These are phyloP conservation scores for Gymnopilus dilepis DNA, from an alignment of 768 basidiomycete species.

Conservation along the genomic window DNA sequence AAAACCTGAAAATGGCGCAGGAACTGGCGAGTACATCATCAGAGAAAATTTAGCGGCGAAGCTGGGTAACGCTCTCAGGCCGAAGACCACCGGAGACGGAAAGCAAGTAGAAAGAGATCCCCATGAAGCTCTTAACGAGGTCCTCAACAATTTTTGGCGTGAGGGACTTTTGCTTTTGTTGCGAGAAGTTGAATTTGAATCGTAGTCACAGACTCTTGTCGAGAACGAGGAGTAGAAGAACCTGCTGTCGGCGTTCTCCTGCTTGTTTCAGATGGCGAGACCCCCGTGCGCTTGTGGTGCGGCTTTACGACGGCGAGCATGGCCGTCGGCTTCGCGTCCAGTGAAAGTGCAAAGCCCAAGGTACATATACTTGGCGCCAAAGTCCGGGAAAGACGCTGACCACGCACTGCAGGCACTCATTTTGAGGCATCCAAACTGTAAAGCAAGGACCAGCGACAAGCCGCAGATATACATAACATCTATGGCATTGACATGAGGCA, in stretches of 20 bases:
- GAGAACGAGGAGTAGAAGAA: slow-evolving; percentile 22
- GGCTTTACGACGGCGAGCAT: slow-evolving; percentile 85
- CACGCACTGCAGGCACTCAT: slow-evolving; percentile 39
- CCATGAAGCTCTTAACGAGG: slow-evolving; percentile 55
- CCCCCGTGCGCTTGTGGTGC: slow-evolving; percentile 74
- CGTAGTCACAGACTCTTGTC: slow-evolving; percentile 21
- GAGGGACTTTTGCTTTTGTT: slow-evolving; percentile 23
- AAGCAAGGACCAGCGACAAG: slow-evolving; percentile 23
- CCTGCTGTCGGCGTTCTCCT: slow-evolving; percentile 69
- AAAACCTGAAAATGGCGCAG: slow-evolving; percentile 36
- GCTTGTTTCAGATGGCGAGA: slow-evolving; percentile 47
- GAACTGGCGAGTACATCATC: slow-evolving; percentile 75
- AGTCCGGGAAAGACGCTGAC: neutral
- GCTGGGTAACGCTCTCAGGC: slow-evolving; percentile 51
- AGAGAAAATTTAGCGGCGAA: slow-evolving; percentile 58
- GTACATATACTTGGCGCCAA: slow-evolving; percentile 37
- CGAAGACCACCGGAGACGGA: neutral
- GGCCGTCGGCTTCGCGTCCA: slow-evolving; percentile 76
- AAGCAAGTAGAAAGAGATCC: slow-evolving; percentile 40
- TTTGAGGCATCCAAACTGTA: slow-evolving; percentile 42
- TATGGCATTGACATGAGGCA: slow-evolving; percentile 39
- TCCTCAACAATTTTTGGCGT: slow-evolving; percentile 60
- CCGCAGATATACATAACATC: slow-evolving; percentile 64
- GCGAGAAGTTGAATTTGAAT: neutral
- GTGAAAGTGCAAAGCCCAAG: slow-evolving; percentile 58